Base-by-base conservation (phyloP, 306 rosid species). In the Lathyrus tuberosus region DNA sequence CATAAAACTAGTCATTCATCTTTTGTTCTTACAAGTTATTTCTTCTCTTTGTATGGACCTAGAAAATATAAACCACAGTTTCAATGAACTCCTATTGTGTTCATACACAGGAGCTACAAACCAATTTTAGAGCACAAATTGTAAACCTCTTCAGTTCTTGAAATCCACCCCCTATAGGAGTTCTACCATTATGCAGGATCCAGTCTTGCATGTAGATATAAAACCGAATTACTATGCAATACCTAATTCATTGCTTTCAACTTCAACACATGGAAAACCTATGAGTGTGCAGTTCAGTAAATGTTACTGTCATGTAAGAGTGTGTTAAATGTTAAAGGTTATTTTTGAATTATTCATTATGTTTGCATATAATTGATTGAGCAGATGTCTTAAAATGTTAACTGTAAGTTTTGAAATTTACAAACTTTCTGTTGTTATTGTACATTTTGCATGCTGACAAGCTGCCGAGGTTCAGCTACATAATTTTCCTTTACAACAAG, bases 391-490 rank as follows among this genome's bases (percentile, higher is more conserved):
- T 78, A 1, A 35, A 56, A 31, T 9, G 20, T 38, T 33, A 28
- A 58, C 8, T 51, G 41, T 60, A 47, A 40, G 65, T 69, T 43
- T 62, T 69, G 42, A 48, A 28, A 52, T 49, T 52, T 12, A 53
- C 60, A 4, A 53, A 53, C 60, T 53, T 22, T 20, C 31, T 20
- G 31, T 52, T 18, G 14, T 51, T 51, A 10, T 4, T 22, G 1
- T 53, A 53, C 60, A 20, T 53, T 53, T 53, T 53, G 22, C 60
- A 53, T 53, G 15, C 31, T 22, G 51, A 63, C 40, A 47, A 58
- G 18, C 52, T 14, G 3, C 70, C 44, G 58, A 64, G 67, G 26
- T 35, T 31, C 65, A 58, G 70, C 52, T 79, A 35, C 61, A 11
- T 26, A 9, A 47, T 10, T 38, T 73, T 31, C 60, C 26, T 70